Conservation (phyloP, 345 rosid species). For the Bretschneidera sinensis region DNA sequence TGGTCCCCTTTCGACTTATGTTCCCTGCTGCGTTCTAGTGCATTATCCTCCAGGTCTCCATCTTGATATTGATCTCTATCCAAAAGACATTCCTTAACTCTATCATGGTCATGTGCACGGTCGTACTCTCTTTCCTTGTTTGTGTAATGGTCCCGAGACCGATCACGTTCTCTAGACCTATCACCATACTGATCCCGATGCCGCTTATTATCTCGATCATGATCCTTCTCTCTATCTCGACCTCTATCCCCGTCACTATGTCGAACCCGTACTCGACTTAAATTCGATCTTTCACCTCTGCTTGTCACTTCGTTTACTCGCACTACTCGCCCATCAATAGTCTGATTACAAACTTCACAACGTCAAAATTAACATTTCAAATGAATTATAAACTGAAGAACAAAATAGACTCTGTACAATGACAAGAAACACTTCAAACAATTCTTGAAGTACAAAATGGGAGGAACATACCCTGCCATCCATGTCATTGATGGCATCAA, state of each 20-base stretch:
- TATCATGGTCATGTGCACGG: constrained; percentile 32
- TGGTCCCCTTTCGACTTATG: constrained; percentile 28
- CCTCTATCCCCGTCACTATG: constrained; percentile 38
- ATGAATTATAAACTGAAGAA: background rate
- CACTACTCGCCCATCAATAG: constrained; percentile 65
- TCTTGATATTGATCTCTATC: constrained; percentile 44
- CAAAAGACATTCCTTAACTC: constrained; percentile 34
- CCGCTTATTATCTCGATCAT: constrained; percentile 34
- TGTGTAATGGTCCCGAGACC: constrained; percentile 40
- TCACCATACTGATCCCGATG: constrained; percentile 40
- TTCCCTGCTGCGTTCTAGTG: constrained; percentile 32
- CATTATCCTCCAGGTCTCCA: constrained; percentile 34
- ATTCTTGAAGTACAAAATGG: constrained; percentile 11
- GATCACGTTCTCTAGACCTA: constrained; percentile 54
- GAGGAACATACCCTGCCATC: constrained; percentile 67
- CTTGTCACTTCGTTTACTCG: constrained; percentile 74
- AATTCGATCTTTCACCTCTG: constrained; percentile 56
- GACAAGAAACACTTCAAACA: background rate
- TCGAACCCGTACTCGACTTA: constrained; percentile 35
- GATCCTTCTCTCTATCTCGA: constrained; percentile 49
- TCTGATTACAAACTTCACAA: constrained; percentile 40
- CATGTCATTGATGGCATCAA: constrained; percentile 81
- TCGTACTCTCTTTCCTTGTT: constrained; percentile 48
- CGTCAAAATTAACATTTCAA: constrained; percentile 17
- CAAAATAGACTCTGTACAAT: background rate